A percentile compares a stretch with the other conserved stretches of the same genome.
Evolutionary conservation across 495 filamentous ascomycete species (phyloP).

Genomic region (Friedmanniomyces simplex): DNA sequence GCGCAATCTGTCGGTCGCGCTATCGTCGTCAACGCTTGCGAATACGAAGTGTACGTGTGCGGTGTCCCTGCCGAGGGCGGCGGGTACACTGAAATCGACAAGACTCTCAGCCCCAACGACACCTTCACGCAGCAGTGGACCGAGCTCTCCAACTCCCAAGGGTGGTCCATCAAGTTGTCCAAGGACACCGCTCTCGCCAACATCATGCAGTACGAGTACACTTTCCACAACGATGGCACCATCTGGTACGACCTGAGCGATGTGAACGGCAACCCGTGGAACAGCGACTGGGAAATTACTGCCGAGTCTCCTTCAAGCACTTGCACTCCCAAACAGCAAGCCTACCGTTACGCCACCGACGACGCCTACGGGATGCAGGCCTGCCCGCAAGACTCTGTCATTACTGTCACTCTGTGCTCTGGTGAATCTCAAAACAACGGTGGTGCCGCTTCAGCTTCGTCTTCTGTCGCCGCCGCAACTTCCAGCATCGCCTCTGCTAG

Average conservation of each 20-base stretch:
- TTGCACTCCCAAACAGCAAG: constrained; percentile 19
- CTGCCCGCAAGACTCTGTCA: constrained; percentile 17
- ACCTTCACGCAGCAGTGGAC: constrained; percentile 21
- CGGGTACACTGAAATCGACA: constrained; percentile 5
- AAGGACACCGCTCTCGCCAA: constrained; percentile 6
- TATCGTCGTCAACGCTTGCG: constrained; percentile 19
- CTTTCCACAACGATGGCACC: constrained; percentile 22
- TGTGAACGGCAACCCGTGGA: constrained; percentile 25
- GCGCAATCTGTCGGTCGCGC: constrained; percentile 16
- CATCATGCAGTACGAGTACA: constrained; percentile 26
- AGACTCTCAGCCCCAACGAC: constrained; percentile 4
- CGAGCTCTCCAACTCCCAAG: constrained; percentile 17
- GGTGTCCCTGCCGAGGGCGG: constrained; percentile 15
- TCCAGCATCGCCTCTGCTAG: neutral
- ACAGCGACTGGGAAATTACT: constrained; percentile 23
- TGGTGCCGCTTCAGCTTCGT: constrained; percentile 10
- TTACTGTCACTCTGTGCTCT: constrained; percentile 26
- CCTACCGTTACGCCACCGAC: constrained; percentile 25
- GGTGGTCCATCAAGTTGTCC: constrained; percentile 26
- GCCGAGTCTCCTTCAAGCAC: constrained; percentile 1
- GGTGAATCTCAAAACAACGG: constrained; percentile 10
- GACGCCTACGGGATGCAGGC: constrained; percentile 26
- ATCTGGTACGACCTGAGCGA: constrained; percentile 27
- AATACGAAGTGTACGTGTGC: constrained; percentile 20
- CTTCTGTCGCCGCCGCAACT: constrained; percentile 6